Percentiles rank a stretch among this genome's conserved stretches.
Conservation (phyloP, 148 eudicot species). For the Tetragonia tetragonoides region DNA sequence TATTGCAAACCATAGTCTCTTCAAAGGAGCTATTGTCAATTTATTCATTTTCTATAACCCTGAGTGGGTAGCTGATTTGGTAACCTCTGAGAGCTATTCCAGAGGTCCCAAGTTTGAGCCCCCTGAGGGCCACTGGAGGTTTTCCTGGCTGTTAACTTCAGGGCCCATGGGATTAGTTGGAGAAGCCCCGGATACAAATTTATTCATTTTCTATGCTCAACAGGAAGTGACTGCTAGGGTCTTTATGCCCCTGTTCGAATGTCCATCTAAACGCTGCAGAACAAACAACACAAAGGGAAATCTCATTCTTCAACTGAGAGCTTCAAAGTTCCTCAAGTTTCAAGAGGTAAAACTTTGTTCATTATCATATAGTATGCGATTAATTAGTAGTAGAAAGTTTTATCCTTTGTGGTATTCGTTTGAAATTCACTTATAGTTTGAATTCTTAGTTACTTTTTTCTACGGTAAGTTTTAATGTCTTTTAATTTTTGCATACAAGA, state of each 20-base stretch:
- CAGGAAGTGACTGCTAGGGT: conserved; percentile 97
- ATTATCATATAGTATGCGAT: not conserved
- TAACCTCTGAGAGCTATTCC: too few species aligned
- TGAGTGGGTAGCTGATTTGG: too few species aligned
- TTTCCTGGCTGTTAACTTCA: too few species aligned
- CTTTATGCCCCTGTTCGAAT: conserved; percentile 93
- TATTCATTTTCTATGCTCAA: conserved; percentile 17
- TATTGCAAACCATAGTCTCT: not conserved
- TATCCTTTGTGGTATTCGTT: not conserved
- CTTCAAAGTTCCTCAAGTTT: conserved; percentile 93
- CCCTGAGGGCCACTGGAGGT: too few species aligned
- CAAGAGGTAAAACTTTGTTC: conserved; percentile 60
- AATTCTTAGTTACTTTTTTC: not conserved
- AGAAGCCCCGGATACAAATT: not conserved
- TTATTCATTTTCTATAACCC: conserved; percentile 9
- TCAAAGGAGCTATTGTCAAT: not conserved
- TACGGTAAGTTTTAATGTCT: not conserved
- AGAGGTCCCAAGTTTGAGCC: too few species aligned
- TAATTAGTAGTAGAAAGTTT: not conserved
- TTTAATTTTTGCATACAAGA: not conserved
- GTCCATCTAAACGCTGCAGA: conserved; percentile 80
- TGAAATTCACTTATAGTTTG: not conserved
- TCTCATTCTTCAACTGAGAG: conserved; percentile 90
- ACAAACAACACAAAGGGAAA: conserved; percentile 78
- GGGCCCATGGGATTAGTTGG: too few species aligned